phyloP scores from a whole-genome alignment of 768 basidiomycete genomes.

The Rhizopogon vesiculosus region DNA sequence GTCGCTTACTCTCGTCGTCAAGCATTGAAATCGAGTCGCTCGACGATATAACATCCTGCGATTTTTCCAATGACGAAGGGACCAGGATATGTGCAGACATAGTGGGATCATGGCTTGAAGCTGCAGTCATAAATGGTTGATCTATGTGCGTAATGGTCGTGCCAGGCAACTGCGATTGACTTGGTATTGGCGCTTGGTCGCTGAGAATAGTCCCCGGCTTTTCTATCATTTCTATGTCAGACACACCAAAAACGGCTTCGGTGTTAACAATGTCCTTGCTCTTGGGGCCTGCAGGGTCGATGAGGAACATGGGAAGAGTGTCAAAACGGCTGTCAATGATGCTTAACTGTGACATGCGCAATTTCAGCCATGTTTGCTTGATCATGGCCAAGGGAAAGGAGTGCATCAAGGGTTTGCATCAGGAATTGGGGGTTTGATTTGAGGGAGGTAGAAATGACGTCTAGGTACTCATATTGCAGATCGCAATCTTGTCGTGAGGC shows the following conservation, averaged over 20 bases:
- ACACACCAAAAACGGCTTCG: constrained; percentile 42
- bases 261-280: constrained; percentile 56
- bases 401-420: constrained; percentile 55
- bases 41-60: constrained; percentile 12
- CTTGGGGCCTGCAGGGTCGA: constrained; percentile 35
- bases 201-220: constrained; percentile 11
- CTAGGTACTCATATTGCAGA: constrained; percentile 37
- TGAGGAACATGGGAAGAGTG: constrained; percentile 34
- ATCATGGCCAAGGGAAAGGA: constrained; percentile 62
- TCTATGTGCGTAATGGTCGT: constrained; percentile 28
- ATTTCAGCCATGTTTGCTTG: constrained; percentile 66
- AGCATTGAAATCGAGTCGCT: constrained; percentile 15
- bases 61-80: constrained; percentile 13
- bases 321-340: constrained; percentile 49
- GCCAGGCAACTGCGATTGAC: constrained; percentile 30
- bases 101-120: constrained; percentile 19
- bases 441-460: constrained; percentile 46
- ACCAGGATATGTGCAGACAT: constrained; percentile 20
- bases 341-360: constrained; percentile 70
- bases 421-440: constrained; percentile 52
- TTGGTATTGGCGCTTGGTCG: constrained; percentile 20
- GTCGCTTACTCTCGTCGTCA: constrained; percentile 20
- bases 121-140: constrained; percentile 13
- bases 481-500: constrained; percentile 12
- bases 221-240: constrained; percentile 32